Evolutionary conservation across 345 rosid species (phyloP), one percentile per base, ranked within the genome.

Genomic region (Eucalyptus erythrocorys): DNA sequence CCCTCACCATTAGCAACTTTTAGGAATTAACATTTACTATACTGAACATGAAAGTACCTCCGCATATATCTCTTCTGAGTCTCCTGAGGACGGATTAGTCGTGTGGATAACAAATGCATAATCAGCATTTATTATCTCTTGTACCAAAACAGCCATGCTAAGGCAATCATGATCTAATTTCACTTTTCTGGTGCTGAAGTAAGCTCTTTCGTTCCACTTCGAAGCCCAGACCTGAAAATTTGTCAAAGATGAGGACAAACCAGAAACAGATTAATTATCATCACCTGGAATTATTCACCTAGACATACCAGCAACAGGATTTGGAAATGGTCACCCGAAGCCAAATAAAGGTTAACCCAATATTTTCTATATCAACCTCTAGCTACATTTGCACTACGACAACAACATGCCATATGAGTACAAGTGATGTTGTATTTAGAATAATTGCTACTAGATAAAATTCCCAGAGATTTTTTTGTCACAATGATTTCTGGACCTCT

Each of bases 131-230:
- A 97, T 97, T 90, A 97, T 89, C 94, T 98, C 99, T 93, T 98
- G 99, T 88, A 98, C 99, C 92, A 98, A 94, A 64, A 98, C 99
- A 92, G 99, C 99, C 99, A 98, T 96, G 94, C 99, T 94, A 86
- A 98, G 99, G 89, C 93, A 94, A 64, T 98, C 98, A 91, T 98
- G 99, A 92, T 97, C 99, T 87, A 98, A 89, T 93, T 95, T 97
- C 79, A 93, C 93, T 93, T 94, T 98, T 91, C 92, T 97, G 15
- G 98, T 94, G 95, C 99, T 98, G 93, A 97, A 95, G 94, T 95
- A 98, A 17, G 99, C 99, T 94, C 99, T 95, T 92, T 97, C 99
- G 49, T 98, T 98, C 99, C 99, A 98, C 88, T 98, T 98, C 12
- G 99, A 98, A 88, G 98, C 99, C 99, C 99, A 98, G 85, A 98